Evolutionary conservation across 768 basidiomycete genomes (phyloP).

Genomic region (Candolleomyces aberdarensis): DNA sequence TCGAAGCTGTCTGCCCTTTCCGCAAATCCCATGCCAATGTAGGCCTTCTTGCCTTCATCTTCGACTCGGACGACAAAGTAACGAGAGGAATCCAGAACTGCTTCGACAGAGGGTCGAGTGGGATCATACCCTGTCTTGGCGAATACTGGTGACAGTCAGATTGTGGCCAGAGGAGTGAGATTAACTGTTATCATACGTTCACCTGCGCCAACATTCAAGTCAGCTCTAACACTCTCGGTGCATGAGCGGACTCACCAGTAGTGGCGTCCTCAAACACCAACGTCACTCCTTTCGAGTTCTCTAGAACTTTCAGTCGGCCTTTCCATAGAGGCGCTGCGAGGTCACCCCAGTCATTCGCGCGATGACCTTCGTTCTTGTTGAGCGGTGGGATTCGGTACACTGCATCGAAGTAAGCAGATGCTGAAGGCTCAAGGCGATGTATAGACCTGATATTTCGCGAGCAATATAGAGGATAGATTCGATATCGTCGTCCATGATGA

Average conservation of each 20-base stretch:
- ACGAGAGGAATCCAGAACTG: conserved; percentile 91
- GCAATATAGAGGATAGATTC: conserved; percentile 88
- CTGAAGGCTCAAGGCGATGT: conserved; percentile 3
- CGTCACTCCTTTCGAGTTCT: conserved; percentile 64
- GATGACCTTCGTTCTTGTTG: conserved; percentile 84
- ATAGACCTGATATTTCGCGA: conserved; percentile 84
- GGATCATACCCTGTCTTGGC: conserved; percentile 83
- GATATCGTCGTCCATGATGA: conserved; percentile 70
- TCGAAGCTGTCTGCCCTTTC: conserved; percentile 90
- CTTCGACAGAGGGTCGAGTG: conserved; percentile 80
- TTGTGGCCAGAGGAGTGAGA: conserved; percentile 1
- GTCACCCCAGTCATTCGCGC: conserved; percentile 92
- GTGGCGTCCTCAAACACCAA: conserved; percentile 78
- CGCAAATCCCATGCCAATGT: conserved; percentile 90
- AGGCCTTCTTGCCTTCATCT: conserved; percentile 83
- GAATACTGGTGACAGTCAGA: conserved; percentile 57
- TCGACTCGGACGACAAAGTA: conserved; percentile 94
- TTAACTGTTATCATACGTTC: conserved; percentile 52
- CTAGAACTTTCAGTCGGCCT: conserved; percentile 82
- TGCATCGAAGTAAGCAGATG: conserved; percentile 24
- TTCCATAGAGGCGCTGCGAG: conserved; percentile 85
- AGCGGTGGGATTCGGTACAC: conserved; percentile 92
- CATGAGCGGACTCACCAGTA: conserved; percentile 55
- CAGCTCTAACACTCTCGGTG: no score
- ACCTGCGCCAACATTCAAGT: conserved; percentile 28